A percentile compares a stretch with the other conserved stretches of the same genome.
These are phyloP conservation scores for Euphorbia celastroides DNA, from an alignment of 441 rosid genomes.

Conservation along the genomic window DNA sequence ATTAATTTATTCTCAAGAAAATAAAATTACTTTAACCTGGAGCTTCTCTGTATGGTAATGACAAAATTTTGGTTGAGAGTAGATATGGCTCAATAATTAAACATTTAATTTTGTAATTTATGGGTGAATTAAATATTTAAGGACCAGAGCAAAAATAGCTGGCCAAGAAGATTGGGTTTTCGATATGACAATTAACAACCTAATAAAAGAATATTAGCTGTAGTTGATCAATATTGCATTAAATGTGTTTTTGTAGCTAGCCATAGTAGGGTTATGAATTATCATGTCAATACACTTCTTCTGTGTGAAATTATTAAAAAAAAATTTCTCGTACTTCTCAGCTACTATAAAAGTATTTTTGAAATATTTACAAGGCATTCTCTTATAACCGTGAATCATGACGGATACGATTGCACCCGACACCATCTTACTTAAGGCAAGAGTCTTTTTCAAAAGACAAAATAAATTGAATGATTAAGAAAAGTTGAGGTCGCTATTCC, in stretches of 20 bases:
- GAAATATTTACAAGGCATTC: too few relatives aligned
- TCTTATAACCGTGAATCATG: too few relatives aligned
- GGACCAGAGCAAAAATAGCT: constrained; percentile 13
- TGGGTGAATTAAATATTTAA: not conserved
- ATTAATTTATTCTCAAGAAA: not conserved
- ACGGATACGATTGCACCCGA: too few relatives aligned
- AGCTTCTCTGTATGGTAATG: not conserved
- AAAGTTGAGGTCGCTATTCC: too few relatives aligned
- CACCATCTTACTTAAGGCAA: too few relatives aligned
- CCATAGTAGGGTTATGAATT: not conserved
- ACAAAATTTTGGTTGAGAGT: not conserved
- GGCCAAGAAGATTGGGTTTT: not conserved
- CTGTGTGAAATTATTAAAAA: too few relatives aligned
- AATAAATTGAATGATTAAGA: too few relatives aligned
- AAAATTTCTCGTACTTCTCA: too few relatives aligned
- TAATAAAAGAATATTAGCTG: not conserved
- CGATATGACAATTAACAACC: constrained; percentile 10
- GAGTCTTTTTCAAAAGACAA: too few relatives aligned
- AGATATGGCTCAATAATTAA: not conserved
- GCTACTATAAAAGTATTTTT: too few relatives aligned
- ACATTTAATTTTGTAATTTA: not conserved
- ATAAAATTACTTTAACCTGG: not conserved
- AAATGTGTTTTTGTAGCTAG: not conserved
- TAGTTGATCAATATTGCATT: not conserved
- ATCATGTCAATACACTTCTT: too few relatives aligned